A percentile compares a stretch with the other conserved stretches of the same genome.
These are phyloP conservation scores for Physocladia obscura DNA, from an alignment of 192 early-diverging fungal genomes.

Conservation along the genomic window DNA sequence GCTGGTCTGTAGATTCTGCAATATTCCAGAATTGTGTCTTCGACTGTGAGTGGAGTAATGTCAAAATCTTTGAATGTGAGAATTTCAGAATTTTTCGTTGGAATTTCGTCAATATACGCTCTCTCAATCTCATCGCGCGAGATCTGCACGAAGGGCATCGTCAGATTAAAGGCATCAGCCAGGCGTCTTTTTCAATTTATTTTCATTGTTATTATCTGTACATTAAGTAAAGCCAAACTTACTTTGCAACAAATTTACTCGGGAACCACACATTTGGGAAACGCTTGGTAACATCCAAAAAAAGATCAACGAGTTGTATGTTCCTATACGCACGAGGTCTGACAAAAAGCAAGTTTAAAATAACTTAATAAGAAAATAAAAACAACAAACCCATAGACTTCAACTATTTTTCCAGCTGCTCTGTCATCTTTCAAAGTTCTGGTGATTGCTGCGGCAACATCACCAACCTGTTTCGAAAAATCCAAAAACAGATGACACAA, in stretches of 20 bases:
- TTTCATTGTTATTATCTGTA: not conserved
- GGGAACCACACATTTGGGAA: constrained; percentile 65
- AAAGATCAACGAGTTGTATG: constrained; percentile 70
- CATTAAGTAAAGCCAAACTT: not conserved
- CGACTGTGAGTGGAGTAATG: constrained; percentile 77
- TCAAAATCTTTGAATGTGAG: constrained; percentile 85
- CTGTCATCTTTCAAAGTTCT: constrained; percentile 69
- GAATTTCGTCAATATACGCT: constrained; percentile 27
- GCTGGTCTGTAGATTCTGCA: constrained; percentile 73
- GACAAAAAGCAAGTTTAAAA: not conserved
- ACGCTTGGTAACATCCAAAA: constrained; percentile 58
- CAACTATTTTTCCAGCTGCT: constrained; percentile 81
- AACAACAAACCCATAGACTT: constrained; percentile 74
- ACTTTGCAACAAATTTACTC: constrained; percentile 73
- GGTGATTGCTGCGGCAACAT: constrained; percentile 84
- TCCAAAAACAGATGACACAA: constrained; percentile 4
- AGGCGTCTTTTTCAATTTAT: constrained; percentile 36
- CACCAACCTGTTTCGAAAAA: constrained; percentile 58
- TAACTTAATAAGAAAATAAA: not conserved
- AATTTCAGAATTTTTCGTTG: constrained; percentile 62
- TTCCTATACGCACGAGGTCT: constrained; percentile 57
- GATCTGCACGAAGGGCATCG: constrained; percentile 73
- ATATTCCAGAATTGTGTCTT: constrained; percentile 79
- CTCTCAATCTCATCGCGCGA: constrained; percentile 85
- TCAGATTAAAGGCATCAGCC: constrained; percentile 58